These are phyloP conservation scores for Fagus sylvatica DNA, from an alignment of 306 rosid genomes.

Conservation along the genomic window DNA sequence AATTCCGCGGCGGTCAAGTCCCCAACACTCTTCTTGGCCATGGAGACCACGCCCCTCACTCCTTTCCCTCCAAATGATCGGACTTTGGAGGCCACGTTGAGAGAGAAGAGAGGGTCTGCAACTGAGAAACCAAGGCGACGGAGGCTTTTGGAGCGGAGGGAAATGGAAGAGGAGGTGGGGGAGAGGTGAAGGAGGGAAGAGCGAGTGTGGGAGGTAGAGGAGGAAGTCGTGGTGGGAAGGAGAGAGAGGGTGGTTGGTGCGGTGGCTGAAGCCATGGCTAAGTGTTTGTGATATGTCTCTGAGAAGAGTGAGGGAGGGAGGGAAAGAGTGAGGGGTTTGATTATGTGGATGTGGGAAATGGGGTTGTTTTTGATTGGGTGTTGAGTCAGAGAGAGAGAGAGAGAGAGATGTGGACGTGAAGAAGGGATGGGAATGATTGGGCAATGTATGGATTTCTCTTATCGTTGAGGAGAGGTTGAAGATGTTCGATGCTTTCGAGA, in stretches of 20 bases:
- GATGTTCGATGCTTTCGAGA: constrained; percentile 47
- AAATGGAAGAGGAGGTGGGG: constrained; percentile 38
- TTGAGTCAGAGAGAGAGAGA: constrained; percentile 11
- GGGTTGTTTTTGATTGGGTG: constrained; percentile 18
- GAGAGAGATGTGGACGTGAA: constrained; percentile 60
- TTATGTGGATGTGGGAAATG: constrained; percentile 22
- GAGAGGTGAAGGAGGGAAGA: constrained; percentile 47
- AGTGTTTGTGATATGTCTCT: background rate
- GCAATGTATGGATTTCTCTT: constrained; percentile 54
- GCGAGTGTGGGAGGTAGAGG: constrained; percentile 42
- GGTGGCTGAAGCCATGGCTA: constrained; percentile 78
- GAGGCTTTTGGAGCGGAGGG: constrained; percentile 55
- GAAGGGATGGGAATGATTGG: constrained; percentile 55
- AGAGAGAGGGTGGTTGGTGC: constrained; percentile 68
- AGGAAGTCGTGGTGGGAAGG: constrained; percentile 47
- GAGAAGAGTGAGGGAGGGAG: constrained; percentile 14
- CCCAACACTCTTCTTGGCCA: constrained; percentile 97
- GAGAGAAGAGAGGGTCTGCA: constrained; percentile 67
- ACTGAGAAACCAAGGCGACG: constrained; percentile 74
- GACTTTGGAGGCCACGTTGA: constrained; percentile 61
- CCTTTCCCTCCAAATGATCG: constrained; percentile 43
- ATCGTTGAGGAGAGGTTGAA: constrained; percentile 84
- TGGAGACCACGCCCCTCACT: constrained; percentile 57
- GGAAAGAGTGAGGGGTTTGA: background rate
- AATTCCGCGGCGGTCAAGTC: constrained; percentile 62